Evolutionary conservation across 1,139 yeast species (phyloP).

Genomic region (Hansenula sp.): DNA sequence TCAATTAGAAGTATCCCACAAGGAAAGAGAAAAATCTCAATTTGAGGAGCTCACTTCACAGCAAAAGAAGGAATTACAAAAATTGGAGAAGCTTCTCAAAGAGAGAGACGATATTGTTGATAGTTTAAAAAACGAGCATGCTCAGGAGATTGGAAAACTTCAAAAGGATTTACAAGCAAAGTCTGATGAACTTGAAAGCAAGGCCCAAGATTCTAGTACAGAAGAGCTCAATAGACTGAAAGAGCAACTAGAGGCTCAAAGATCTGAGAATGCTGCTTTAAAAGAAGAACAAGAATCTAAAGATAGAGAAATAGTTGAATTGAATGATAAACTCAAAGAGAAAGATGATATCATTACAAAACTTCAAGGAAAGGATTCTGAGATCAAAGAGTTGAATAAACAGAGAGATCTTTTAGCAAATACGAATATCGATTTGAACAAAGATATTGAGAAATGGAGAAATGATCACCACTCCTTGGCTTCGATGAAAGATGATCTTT

Average conservation of each 20-base stretch:
- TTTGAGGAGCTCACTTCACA: neutral
- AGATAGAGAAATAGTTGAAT: constrained; percentile 27
- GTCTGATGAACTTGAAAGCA: neutral
- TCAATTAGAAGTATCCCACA: constrained; percentile 9
- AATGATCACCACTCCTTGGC: constrained; percentile 24
- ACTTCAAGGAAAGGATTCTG: neutral
- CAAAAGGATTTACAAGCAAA: neutral
- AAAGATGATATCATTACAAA: constrained; percentile 12
- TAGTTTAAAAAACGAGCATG: neutral
- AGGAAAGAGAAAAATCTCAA: constrained; percentile 9
- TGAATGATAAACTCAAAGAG: constrained; percentile 18
- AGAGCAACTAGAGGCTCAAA: constrained; percentile 5
- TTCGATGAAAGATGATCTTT: constrained; percentile 52
- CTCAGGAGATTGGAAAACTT: neutral
- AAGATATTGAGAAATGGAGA: constrained; percentile 11
- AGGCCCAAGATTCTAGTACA: too few relatives aligned
- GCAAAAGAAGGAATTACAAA: constrained; percentile 1
- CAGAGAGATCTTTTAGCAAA: constrained; percentile 7
- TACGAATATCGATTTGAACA: constrained; percentile 7
- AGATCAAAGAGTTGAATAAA: neutral
- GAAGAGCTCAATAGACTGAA: neutral
- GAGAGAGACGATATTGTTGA: constrained; percentile 1
- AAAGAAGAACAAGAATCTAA: constrained; percentile 24
- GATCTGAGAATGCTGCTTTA: constrained; percentile 8
- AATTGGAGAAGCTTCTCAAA: neutral